Evolutionary conservation across 2,329 filamentous ascomycete genomes (phyloP), one percentile per base, ranked within the genome.

Genomic region (Sarocladium strictum): DNA sequence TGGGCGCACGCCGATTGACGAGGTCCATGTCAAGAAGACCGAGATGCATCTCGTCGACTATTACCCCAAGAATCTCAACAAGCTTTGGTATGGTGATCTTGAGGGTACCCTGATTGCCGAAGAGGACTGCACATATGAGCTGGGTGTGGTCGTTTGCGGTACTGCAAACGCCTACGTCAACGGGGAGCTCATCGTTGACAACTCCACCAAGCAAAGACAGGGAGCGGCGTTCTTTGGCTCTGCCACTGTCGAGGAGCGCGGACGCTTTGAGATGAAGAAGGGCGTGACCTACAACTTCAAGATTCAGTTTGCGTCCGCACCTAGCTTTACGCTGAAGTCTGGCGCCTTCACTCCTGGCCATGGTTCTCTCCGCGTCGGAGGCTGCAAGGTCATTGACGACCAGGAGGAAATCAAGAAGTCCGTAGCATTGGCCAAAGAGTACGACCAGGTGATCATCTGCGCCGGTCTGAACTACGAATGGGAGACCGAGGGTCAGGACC

Each of bases 401-500:
- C 69, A 80, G 55, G 75, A 77, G 15, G 81, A 86, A 63, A 83
- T 91, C 55, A 71, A 78, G 51, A 77, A 84, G 57, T 88, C 89
- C 1, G 85, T 87, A 1, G 75, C 79, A 26, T 74, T 87, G 6
- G 90, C 90, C 27, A 79, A 77, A 64, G 76, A 80, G 40, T 85
- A 85, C 1, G 88, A 93, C 55, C 86, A 92, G 64, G 89, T 92
- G 49, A 78, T 94, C 58, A 75, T 94, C 54, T 88, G 89, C 64
- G 85, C 85, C 2, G 90, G 90, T 1, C 77, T 94, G 49, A 92
- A 91, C 63, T 80, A 80, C 35, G 88, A 93, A 64, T 93, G 88
- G 87, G 89, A 93, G 67, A 86, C 85, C 0, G 89, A 92, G 71
- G 87, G 87, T 29, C 76, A 81, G 37, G 90, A 96, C 69, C 84